A percentile compares a stretch with the other conserved stretches of the same genome.
Conservation (phyloP, 305 asterid species). For the Lippia alba region DNA sequence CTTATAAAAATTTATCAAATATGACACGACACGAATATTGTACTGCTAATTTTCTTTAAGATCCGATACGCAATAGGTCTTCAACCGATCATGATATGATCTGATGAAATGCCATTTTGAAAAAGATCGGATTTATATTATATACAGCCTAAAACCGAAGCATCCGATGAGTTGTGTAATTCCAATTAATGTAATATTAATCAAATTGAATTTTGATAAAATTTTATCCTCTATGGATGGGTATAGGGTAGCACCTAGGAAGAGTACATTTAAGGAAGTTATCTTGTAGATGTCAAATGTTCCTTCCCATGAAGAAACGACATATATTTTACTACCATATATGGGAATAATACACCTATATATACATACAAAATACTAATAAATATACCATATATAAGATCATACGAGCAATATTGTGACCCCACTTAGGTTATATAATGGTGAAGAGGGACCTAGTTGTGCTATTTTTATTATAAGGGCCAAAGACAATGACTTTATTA, state of each 20-base stretch:
- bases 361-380: neutral
- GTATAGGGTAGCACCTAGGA: conserved; percentile 32
- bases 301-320: conserved; percentile 24
- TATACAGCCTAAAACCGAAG: too few relatives aligned
- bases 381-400: too few relatives aligned
- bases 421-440: conserved; percentile 20
- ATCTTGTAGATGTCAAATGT: conserved; percentile 30
- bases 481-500: conserved; percentile 66
- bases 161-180: too few relatives aligned
- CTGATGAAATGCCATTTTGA: too few relatives aligned
- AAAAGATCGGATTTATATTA: too few relatives aligned
- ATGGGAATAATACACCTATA: conserved; percentile 1
- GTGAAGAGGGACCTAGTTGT: conserved; percentile 46
- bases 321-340: conserved; percentile 21
- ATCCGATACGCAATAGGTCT: neutral
- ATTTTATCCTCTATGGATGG: neutral
- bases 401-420: conserved; percentile 8
- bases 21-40: too few relatives aligned
- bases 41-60: too few relatives aligned
- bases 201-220: too few relatives aligned
- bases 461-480: conserved; percentile 33
- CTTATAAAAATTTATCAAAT: too few relatives aligned
- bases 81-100: neutral
- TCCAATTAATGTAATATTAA: too few relatives aligned
- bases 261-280: conserved; percentile 17